A percentile compares a stretch with the other conserved stretches of the same genome.
phyloP scores from a whole-genome alignment of 2,329 filamentous ascomycete genomes.

The Colletotrichum caudatum region DNA sequence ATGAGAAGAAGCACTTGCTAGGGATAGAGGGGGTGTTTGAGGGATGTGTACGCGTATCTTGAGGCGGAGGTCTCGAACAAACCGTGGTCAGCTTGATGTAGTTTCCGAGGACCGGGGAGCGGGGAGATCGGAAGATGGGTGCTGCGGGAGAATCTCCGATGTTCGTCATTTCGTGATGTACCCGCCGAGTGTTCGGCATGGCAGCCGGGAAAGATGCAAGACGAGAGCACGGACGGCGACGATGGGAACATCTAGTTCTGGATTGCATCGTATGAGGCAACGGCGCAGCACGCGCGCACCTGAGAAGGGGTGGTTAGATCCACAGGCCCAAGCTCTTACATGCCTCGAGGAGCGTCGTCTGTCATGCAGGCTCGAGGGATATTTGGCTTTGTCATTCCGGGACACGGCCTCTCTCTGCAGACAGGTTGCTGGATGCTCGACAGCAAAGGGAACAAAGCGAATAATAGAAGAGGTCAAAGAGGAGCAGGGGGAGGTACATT shows the following conservation, averaged over 20 bases:
- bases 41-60: slow-evolving; percentile 13
- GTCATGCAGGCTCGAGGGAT: slow-evolving; percentile 11
- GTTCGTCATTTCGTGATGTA: slow-evolving; percentile 33
- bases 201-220: slow-evolving; percentile 26
- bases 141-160: neutral
- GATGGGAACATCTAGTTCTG: slow-evolving; percentile 34
- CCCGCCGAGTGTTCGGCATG: slow-evolving; percentile 17
- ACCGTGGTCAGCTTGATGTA: slow-evolving; percentile 12
- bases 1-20: too few relatives aligned
- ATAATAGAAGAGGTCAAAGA: neutral
- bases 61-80: slow-evolving; percentile 8
- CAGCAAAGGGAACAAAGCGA: slow-evolving; percentile 14
- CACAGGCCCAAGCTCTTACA: slow-evolving; percentile 5
- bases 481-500: slow-evolving; percentile 11
- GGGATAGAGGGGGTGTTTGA: slow-evolving; percentile 6
- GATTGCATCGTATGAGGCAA: slow-evolving; percentile 38
- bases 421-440: slow-evolving; percentile 13
- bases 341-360: slow-evolving; percentile 17
- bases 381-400: neutral
- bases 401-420: slow-evolving; percentile 12
- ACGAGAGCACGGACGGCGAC: slow-evolving; percentile 21
- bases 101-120: slow-evolving; percentile 19
- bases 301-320: slow-evolving; percentile 7
- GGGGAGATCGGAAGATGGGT: neutral
- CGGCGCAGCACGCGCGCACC: slow-evolving; percentile 13